Base-by-base conservation (phyloP, 306 rosid species). In the Ziziphus jujuba region DNA sequence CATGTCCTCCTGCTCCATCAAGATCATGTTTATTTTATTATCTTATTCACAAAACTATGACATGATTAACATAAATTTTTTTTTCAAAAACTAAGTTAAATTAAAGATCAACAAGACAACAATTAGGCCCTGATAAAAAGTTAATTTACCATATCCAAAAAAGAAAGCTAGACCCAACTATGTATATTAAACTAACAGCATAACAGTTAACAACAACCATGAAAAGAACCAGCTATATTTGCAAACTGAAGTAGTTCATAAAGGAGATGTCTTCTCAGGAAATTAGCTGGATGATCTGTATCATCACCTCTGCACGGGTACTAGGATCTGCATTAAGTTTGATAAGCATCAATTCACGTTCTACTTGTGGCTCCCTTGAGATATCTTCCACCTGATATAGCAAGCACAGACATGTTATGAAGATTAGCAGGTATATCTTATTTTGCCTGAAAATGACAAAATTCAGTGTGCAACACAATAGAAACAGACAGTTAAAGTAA, bases 341-440 rank as follows among this genome's bases (percentile, higher is more conserved):
- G 68, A 84, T 71, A 61, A 84, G 89, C 87, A 84, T 77, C 72
- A 81, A 43, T 61, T 84, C 89, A 20, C 87, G 87, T 62, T 84
- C 89, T 45, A 84, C 89, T 22, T 84, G 89, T 10, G 84, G 69
- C 65, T 78, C 84, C 66, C 75, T 79, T 73, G 89, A 84, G 69
- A 84, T 78, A 76, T 84, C 87, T 70, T 84, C 86, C 14, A 84
- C 89, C 89, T 84, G 70, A 67, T 55, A 57, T 19, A 49, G 38
- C 69, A 53, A 54, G 16, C n/a, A 16, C 4, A 10, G 23, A 17
- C 3, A 24, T 34, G 9, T 67, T 10, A 33, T 45, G 22, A 72
- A 20, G 36, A 56, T 33, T 56, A 40, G 45, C 43, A 40, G 2
- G 45, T 40, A 6, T 40, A 2, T 33, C 19, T 56, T 22, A 15